Base-by-base conservation (phyloP, 169 alveolate genomes). In the Cryptosporidium tyzzeri region DNA sequence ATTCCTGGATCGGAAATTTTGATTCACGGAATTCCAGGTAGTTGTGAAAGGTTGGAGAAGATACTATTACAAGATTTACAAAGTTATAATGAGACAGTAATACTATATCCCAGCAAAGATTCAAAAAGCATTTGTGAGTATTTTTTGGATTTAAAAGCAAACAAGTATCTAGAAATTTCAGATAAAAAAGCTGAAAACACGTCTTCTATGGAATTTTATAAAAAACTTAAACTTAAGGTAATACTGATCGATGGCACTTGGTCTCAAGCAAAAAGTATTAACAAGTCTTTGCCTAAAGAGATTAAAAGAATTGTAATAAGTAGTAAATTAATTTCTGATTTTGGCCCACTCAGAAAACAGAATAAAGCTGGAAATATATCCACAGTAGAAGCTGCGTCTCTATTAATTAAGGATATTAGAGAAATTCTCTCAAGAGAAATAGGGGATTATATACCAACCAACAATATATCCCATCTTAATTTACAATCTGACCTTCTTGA, bases 331-430 rank as follows among this genome's bases (percentile, higher is more conserved):
- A 65, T 80, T 29, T 80, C 89, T n/a, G 89, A 80, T 45, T 80
- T 80, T 80, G 89, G 89, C 3, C 89, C 89, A 12, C 70, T 80
- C 35, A 59, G 89, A 37, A 59, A 80, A 31, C 89, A 80, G 50
- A 80, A 59, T 14, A 80, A 80, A 65, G 68, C n/a, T 8, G 61
- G 89, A 18, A 80, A 80, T 65, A 65, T 80, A 23, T 80, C 75
- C n/a, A 80, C 89, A 18, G 55, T 80, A 16, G 89, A 80, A 23
- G 62, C 89, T 41, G 75, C 75, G 21, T 61, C 89, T 35, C 70
- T 80, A 33, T 62, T 80, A 10, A 37, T 80, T 31, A 80, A 23
- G 29, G 71, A 74, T 0, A n/a, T 74, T 10, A 51, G 31, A 12
- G 41, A 51, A n/a, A 7, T 51, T 14, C 50, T 65, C 12, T n/a